A percentile compares a stretch with the other conserved stretches of the same genome.
Evolutionary conservation across 169 alveolate species (phyloP).

Genomic region (Plasmodium sp.): DNA sequence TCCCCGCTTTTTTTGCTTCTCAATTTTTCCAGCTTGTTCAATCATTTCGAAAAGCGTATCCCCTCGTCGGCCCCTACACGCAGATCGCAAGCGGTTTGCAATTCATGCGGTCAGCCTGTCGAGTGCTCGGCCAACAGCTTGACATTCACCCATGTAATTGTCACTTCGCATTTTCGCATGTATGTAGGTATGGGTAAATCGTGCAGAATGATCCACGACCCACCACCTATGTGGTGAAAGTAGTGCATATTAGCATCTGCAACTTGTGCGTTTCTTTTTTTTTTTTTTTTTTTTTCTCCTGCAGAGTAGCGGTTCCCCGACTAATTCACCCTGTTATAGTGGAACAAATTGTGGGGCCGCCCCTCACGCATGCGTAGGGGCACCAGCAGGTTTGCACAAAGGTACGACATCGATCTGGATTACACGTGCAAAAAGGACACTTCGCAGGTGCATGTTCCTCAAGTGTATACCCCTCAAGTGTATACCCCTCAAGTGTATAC

Average conservation of each 20-base stretch:
- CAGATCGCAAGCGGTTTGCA: neutral
- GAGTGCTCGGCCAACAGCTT: neutral
- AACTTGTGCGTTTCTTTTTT: too few species aligned
- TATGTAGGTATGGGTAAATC: neutral
- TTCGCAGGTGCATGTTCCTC: neutral
- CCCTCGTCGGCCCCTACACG: neutral
- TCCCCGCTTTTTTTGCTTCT: neutral
- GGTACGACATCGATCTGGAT: neutral
- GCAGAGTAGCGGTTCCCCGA: neutral
- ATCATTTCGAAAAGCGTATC: neutral
- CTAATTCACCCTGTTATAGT: neutral
- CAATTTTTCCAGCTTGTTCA: neutral
- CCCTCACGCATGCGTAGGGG: neutral
- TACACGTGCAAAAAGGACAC: neutral
- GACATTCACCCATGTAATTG: neutral
- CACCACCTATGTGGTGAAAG: neutral
- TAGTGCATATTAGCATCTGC: neutral
- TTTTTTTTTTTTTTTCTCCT: neutral
- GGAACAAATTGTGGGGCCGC: neutral
- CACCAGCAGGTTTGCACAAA: neutral
- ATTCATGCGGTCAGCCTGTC: neutral
- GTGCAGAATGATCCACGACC: neutral
- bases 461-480: neutral
- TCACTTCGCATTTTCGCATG: neutral
- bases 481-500: too few species aligned